Conservation (phyloP, 1,284 basidiomycete species). For the Leccinum solheimii region DNA sequence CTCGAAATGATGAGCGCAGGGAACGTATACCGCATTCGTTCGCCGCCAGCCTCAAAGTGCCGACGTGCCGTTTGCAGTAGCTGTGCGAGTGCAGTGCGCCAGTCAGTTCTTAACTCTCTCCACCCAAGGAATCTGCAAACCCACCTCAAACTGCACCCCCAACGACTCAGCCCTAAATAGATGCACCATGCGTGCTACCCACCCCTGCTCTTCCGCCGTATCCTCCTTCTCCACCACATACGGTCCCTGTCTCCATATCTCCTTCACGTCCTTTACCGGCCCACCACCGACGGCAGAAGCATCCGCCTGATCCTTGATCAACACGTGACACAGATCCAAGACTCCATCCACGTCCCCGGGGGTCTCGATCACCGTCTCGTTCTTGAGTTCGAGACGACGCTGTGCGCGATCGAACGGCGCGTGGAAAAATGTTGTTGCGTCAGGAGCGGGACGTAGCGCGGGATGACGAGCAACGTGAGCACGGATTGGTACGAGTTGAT, state of each 20-base stretch:
- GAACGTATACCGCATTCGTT: constrained; percentile 92
- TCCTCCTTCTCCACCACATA: constrained; percentile 76
- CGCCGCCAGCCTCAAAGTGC: constrained; percentile 86
- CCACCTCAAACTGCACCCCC: constrained; percentile 83
- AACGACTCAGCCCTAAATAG: constrained; percentile 84
- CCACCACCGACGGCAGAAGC: neutral
- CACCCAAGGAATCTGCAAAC: constrained; percentile 21
- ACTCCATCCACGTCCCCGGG: no score
- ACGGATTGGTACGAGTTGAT: constrained; percentile 94
- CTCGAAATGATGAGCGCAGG: constrained; percentile 72
- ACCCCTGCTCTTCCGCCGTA: constrained; percentile 94
- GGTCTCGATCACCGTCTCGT: no score
- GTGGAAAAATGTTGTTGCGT: constrained; percentile 85
- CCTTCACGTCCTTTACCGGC: constrained; percentile 42
- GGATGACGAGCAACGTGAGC: constrained; percentile 89
- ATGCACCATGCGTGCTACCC: constrained; percentile 96
- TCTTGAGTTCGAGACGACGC: constrained; percentile 46
- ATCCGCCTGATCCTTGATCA: no score
- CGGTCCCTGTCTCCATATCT: constrained; percentile 56
- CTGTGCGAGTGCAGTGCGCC: constrained; percentile 39
- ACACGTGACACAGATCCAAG: no score
- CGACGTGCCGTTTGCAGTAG: constrained; percentile 87
- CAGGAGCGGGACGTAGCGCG: constrained; percentile 82
- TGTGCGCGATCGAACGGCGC: constrained; percentile 86
- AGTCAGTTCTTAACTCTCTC: neutral